Base-by-base conservation (phyloP, 164 flowering plant species). In the Paratinospora sagittata region DNA sequence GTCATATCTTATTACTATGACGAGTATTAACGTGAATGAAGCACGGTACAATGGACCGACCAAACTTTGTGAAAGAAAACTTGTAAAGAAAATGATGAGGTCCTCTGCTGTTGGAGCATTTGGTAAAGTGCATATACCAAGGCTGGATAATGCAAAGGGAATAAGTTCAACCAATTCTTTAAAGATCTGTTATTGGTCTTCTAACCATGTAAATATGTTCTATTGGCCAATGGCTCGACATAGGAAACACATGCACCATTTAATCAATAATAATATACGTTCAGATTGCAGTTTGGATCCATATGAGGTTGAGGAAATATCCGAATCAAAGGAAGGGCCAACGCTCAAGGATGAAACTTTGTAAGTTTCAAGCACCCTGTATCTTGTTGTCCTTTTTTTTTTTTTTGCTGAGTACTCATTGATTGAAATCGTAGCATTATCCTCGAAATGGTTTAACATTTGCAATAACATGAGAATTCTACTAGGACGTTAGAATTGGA, bases 261-360 rank as follows among this genome's bases (percentile, higher is more conserved):
- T 62, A 65, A 65, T 75, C 30, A 64, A 69, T 27, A 68, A 39
- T 76, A 76, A 69, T 69, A 64, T 70, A 45, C 74, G 72, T 65
- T 71, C 85, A 1, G 85, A 81, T 63, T 75, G 16, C 36, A 76
- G 73, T 60, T 76, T 78, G 72, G 82, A 63, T 63, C 64, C 78
- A 55, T 34, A 70, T 45, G 77, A 80, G 66, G 73, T 72, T 49
- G 84, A 77, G 30, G 83, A 76, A 67, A 73, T 24, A n/a, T 26
- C 65, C 30, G 64, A 37, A 62, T 24, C 68, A 21, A 66, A 70
- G 26, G 76, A 76, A 65, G 80, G 70, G 27, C 19, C 47, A 58
- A 66, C 11, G 66, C 63, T 60, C 27, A 63, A 8, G 26, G 70
- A 71, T 41, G 71, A 65, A 69, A 23, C 27, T 24, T 13, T 0